These are phyloP conservation scores for Neophaeococcomyces aloes DNA, from an alignment of 2,329 filamentous ascomycete genomes.

Conservation along the genomic window DNA sequence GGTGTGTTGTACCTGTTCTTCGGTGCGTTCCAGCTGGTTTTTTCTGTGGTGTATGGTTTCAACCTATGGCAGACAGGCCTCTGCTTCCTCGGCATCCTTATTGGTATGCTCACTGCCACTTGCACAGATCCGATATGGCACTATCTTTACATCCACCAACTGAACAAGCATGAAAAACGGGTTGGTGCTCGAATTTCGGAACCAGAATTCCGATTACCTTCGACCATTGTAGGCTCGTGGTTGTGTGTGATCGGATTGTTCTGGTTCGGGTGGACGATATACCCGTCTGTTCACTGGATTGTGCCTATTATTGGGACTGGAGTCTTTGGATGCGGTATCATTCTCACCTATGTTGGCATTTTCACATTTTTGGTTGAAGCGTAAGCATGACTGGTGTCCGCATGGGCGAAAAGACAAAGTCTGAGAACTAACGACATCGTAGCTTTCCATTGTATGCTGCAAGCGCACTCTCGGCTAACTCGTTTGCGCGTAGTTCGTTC, in stretches of 20 bases:
- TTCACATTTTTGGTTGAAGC: constrained; percentile 76
- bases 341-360: constrained; percentile 71
- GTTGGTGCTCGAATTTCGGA: constrained; percentile 46
- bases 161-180: constrained; percentile 28
- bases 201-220: constrained; percentile 76
- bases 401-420: too few relatives aligned
- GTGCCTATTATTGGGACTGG: constrained; percentile 61
- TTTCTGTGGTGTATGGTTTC: constrained; percentile 32
- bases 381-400: too few relatives aligned
- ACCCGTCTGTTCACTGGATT: constrained; percentile 63
- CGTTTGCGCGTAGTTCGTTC: constrained; percentile 66
- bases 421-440: too few relatives aligned
- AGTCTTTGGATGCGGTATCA: constrained; percentile 60
- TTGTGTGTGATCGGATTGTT: constrained; percentile 74
- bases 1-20: constrained; percentile 34
- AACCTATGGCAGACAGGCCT: constrained; percentile 24
- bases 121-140: constrained; percentile 39
- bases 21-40: constrained; percentile 35
- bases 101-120: constrained; percentile 38
- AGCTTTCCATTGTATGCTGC: constrained; percentile 37
- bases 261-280: constrained; percentile 68
- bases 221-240: constrained; percentile 60
- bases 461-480: constrained; percentile 69
- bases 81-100: constrained; percentile 39
- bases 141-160: constrained; percentile 33